Conservation (phyloP, 2,329 filamentous ascomycete species). For the Fusarium incarnatum region DNA sequence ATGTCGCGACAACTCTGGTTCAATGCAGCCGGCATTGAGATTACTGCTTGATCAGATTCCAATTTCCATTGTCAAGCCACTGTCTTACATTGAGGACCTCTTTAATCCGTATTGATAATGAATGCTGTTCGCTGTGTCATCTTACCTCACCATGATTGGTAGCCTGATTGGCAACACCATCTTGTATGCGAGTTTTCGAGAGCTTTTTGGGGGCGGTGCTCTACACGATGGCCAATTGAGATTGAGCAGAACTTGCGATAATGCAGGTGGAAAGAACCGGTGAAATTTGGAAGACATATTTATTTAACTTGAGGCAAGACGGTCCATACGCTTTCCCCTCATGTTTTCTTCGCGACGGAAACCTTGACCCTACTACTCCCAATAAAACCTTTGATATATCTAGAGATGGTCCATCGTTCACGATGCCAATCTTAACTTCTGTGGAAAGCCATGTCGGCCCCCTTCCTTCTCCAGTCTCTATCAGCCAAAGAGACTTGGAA, state of each 20-base stretch:
- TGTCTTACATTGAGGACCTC: not conserved
- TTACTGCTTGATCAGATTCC: not conserved
- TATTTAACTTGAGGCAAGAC: too few relatives aligned
- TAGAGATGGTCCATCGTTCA: not conserved
- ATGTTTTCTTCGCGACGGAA: fast-evolving
- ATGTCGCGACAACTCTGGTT: not conserved
- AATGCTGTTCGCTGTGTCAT: not conserved
- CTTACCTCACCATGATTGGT: not conserved
- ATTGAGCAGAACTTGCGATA: not conserved
- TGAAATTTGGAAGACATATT: too few relatives aligned
- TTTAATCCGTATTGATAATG: fast-evolving
- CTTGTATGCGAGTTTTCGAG: not conserved
- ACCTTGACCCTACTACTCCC: fast-evolving
- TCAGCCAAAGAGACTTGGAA: not conserved
- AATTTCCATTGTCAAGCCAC: fast-evolving
- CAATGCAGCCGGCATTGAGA: fast-evolving
- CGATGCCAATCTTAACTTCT: not conserved
- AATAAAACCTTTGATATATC: fast-evolving
- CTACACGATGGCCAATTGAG: not conserved
- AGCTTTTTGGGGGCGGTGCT: not conserved
- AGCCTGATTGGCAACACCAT: not conserved
- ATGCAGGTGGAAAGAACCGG: too few relatives aligned
- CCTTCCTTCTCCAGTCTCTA: not conserved
- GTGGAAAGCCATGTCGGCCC: not conserved
- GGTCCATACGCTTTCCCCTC: too few relatives aligned